Base-by-base conservation (phyloP, 2,329 filamentous ascomycete species). In the Xylariaceae sp. region DNA sequence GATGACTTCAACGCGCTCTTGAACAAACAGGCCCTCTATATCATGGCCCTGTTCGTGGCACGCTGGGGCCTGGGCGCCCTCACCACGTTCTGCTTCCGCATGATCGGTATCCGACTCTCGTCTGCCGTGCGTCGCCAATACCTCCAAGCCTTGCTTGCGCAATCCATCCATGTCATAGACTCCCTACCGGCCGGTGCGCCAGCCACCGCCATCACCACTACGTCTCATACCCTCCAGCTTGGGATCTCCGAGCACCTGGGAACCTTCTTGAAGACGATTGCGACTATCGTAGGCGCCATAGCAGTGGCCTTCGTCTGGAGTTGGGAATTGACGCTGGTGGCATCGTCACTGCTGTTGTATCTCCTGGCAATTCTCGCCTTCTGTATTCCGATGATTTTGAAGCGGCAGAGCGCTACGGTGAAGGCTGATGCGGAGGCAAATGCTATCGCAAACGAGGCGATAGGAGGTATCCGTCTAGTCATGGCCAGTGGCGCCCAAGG, bases 91-190 rank as follows among this genome's bases (percentile, higher is more conserved):
- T 66, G 65, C 34, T 79, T 79, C 51, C 72, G 78, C 18, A 72
- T 79, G 60, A 75, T 78, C 43, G 76, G 76, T 17, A 73, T 80
- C 37, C 69, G 76, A 26, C 64, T 80, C 37, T 80, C 77, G 9
- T 72, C 76, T 3, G 73, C 69, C 13, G 66, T 81, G 33, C 70
- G 84, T 9, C 68, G 79, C 24, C 71, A 78, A 49, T 87, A 85
- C 50, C 68, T 88, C 4, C 66, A 72, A 29, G 66, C 71, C 15
- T 70, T 85, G 4, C 76, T 88, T 34, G 64, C 66, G 2, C 79
- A 85, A 57, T 75, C 78, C 40, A 72, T 85, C 37, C 74, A 79
- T 42, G 76, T 80, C 31, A 74, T 85, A 41, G 82, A 86, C 58
- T 74, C 74, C 16, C 72, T 79, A 64, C 74, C 75, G 0, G 64